Percentiles rank a stretch among this genome's conserved stretches.
Evolutionary conservation across 306 rosid species (phyloP).

Genomic region (Malus orientalis): DNA sequence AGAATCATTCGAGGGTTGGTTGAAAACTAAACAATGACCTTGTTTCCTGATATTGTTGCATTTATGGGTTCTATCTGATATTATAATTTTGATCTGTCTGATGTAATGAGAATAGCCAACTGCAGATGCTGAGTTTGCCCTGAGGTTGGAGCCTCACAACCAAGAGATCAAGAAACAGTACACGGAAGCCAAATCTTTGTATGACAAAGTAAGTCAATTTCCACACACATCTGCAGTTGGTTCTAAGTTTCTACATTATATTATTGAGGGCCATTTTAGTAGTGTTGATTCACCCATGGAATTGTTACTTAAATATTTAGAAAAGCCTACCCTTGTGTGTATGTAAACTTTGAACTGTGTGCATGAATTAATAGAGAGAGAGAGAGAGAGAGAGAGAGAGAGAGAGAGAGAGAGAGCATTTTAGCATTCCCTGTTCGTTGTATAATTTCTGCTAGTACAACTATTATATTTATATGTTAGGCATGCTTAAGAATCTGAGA

Average conservation of each 20-base stretch:
- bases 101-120: constrained; percentile 31
- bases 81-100: constrained; percentile 22
- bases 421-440: neutral
- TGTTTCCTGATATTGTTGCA: neutral
- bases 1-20: constrained; percentile 77
- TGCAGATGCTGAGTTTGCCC: constrained; percentile 89
- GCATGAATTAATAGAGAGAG: neutral
- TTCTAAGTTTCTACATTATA: neutral
- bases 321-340: neutral
- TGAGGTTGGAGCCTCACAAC: constrained; percentile 87
- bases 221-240: neutral
- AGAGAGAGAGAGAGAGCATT: neutral
- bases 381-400: neutral
- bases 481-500: neutral
- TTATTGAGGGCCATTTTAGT: neutral
- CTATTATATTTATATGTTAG: neutral
- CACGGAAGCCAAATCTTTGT: constrained; percentile 65
- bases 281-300: neutral
- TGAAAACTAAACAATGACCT: constrained; percentile 11
- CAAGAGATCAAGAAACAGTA: constrained; percentile 89
- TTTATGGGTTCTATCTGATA: neutral
- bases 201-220: constrained; percentile 57
- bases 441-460: neutral
- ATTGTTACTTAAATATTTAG: neutral
- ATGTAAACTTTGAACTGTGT: neutral